Evolutionary conservation across 2,329 filamentous ascomycete species (phyloP).

Genomic region (Talaromyces sp.): DNA sequence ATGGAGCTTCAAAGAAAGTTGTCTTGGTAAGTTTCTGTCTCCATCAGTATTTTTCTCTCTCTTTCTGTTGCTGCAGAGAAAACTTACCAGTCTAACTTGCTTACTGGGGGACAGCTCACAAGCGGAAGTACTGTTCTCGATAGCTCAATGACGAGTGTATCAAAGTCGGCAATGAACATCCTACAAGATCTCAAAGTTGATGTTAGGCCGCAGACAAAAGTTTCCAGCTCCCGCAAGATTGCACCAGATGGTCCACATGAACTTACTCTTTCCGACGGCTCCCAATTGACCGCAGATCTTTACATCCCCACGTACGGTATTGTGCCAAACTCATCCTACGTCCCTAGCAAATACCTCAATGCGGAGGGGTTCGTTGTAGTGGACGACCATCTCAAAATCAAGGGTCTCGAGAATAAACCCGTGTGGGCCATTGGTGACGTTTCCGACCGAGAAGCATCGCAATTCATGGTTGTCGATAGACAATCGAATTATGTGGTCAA

Average conservation of each 20-base stretch:
- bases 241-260: not conserved
- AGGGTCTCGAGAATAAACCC: slow-evolving; percentile 6
- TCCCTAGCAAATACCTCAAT: slow-evolving; percentile 3
- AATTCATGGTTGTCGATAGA: slow-evolving; percentile 1
- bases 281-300: slow-evolving; percentile 1
- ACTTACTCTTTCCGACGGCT: slow-evolving; percentile 7
- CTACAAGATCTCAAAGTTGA: slow-evolving; percentile 5
- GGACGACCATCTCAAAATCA: slow-evolving; percentile 4
- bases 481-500: slow-evolving; percentile 7
- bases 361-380: slow-evolving; percentile 6
- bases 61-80: not conserved
- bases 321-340: slow-evolving; percentile 5
- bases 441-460: slow-evolving; percentile 2
- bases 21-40: not conserved
- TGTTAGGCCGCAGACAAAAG: slow-evolving; percentile 3
- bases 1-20: slow-evolving; percentile 4
- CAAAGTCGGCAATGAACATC: slow-evolving; percentile 6
- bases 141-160: slow-evolving; percentile 1
- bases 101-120: slow-evolving; percentile 3
- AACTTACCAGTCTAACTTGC: not conserved
- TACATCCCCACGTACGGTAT: slow-evolving; percentile 8
- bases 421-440: slow-evolving; percentile 9
- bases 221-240: not conserved
- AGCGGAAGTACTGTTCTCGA: slow-evolving; percentile 3
- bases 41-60: not conserved